Evolutionary conservation across 768 basidiomycete genomes (phyloP).

Genomic region (Xerocomus spinulosus): DNA sequence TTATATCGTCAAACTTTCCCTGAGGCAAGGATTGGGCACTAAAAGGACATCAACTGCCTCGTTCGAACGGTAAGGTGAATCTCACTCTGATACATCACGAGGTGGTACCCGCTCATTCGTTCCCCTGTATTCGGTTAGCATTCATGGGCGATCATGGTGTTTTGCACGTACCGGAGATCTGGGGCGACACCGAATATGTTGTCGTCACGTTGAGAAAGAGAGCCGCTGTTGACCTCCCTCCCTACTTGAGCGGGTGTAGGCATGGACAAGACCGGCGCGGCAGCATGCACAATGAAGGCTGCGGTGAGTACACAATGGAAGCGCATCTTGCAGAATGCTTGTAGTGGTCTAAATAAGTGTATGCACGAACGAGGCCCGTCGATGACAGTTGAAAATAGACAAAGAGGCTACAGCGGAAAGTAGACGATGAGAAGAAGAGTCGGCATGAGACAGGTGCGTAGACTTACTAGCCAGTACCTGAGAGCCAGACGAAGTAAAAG

Average conservation of each 20-base stretch:
- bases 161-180: neutral
- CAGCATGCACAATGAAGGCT: constrained; percentile 2
- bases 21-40: too few relatives aligned
- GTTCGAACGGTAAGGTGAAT: too few relatives aligned
- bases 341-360: neutral
- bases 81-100: neutral
- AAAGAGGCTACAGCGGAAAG: constrained; percentile 10
- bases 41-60: too few relatives aligned
- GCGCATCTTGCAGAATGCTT: constrained; percentile 10
- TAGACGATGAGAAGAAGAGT: constrained; percentile 2
- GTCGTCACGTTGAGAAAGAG: neutral
- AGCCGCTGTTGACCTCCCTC: neutral
- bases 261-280: constrained; percentile 8
- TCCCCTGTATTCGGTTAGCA: neutral
- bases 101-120: neutral
- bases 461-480: constrained; percentile 24
- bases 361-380: constrained; percentile 3
- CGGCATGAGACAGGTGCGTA: neutral
- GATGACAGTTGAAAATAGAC: constrained; percentile 6
- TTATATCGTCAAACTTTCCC: too few relatives aligned
- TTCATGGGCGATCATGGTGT: neutral
- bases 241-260: constrained; percentile 3
- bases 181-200: neutral
- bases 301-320: constrained; percentile 3
- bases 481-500: neutral